A percentile compares a stretch with the other conserved stretches of the same genome.
Evolutionary conservation across 305 asterid genomes (phyloP).

Genomic region (Fraxinus angustifolia): DNA sequence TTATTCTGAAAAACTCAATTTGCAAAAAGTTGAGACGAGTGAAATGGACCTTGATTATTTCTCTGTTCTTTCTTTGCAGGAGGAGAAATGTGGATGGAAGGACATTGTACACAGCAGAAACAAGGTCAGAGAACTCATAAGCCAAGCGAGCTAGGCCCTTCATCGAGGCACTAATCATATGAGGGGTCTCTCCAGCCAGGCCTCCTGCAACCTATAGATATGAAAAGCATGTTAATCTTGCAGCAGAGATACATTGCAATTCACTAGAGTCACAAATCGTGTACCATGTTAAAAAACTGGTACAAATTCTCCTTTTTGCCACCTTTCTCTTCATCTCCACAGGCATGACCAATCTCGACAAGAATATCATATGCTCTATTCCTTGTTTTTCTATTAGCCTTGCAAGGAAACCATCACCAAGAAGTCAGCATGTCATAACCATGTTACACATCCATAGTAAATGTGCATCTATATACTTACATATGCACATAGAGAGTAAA

Average conservation of each 20-base stretch:
- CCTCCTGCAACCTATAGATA: constrained; percentile 79
- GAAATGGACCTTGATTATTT: constrained; percentile 63
- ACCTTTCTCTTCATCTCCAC: constrained; percentile 67
- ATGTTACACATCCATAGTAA: neutral
- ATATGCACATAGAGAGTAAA: neutral
- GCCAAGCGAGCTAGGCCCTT: constrained; percentile 96
- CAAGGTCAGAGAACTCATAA: constrained; percentile 85
- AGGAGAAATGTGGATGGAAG: constrained; percentile 88
- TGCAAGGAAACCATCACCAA: constrained; percentile 15
- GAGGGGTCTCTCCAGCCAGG: constrained; percentile 85
- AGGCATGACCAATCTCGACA: constrained; percentile 87
- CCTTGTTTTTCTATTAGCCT: constrained; percentile 90
- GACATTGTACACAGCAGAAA: constrained; percentile 61
- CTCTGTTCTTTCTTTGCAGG: constrained; percentile 76
- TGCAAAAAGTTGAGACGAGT: neutral
- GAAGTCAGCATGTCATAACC: constrained; percentile 17
- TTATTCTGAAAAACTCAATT: neutral
- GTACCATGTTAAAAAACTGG: constrained; percentile 76
- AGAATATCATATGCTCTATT: constrained; percentile 89
- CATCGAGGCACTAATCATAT: constrained; percentile 89
- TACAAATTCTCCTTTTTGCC: constrained; percentile 58
- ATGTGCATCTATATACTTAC: neutral
- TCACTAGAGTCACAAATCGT: neutral
- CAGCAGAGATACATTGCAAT: neutral
- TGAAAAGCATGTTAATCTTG: neutral